phyloP scores from a whole-genome alignment of 352 stramenopile genomes.

The Blastocystis hominis region DNA sequence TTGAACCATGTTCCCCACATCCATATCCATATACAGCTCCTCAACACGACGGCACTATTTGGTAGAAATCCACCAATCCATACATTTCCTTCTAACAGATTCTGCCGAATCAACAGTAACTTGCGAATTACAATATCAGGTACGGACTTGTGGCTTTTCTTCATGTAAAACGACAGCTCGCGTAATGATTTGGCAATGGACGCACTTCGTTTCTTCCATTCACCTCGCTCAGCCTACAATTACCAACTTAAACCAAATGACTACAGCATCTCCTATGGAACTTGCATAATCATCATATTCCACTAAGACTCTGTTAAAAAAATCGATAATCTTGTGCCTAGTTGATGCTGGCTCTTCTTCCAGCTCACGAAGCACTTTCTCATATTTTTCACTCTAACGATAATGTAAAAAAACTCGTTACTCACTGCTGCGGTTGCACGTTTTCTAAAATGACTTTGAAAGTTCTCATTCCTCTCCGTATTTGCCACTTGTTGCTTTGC shows the following conservation, averaged over 20 bases:
- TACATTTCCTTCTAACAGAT: not conserved
- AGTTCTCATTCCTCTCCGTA: not conserved
- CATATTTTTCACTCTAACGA: not conserved
- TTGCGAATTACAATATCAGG: not conserved
- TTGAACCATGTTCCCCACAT: slow-evolving; percentile 28
- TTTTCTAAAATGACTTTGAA: not conserved
- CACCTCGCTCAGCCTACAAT: not conserved
- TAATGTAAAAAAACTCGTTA: not conserved
- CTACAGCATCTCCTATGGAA: not conserved
- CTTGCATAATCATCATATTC: slow-evolving; percentile 2
- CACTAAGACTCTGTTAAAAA: not conserved
- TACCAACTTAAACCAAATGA: not conserved
- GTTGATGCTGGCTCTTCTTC: not conserved
- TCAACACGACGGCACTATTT: not conserved
- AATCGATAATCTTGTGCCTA: not conserved
- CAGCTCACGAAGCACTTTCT: not conserved
- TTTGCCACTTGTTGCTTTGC: not conserved
- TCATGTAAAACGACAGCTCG: not conserved
- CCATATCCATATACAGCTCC: slow-evolving; percentile 28
- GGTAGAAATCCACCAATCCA: not conserved
- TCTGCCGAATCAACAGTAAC: not conserved
- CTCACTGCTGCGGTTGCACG: not conserved
- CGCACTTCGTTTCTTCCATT: not conserved
- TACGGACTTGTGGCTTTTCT: not conserved
- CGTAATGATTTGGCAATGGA: not conserved